phyloP scores from a whole-genome alignment of 345 rosid species.

The Lepidium africanum region DNA sequence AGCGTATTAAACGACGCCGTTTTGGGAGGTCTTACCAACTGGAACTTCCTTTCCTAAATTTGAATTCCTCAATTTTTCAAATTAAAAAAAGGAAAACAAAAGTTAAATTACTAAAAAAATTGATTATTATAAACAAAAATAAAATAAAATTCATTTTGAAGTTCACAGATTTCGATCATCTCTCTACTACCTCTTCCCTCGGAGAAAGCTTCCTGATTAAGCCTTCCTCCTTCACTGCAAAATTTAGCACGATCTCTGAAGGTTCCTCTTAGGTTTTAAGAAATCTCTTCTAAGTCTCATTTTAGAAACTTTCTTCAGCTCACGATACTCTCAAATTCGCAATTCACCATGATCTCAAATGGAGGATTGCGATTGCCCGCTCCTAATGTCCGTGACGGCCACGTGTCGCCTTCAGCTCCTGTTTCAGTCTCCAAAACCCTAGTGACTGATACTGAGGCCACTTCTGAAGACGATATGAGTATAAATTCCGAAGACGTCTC shows the following conservation, averaged over 20 bases:
- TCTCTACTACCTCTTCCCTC: conserved; percentile 6
- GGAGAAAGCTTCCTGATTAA: conserved; percentile 18
- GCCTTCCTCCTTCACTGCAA: conserved; percentile 21
- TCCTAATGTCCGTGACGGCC: conserved; percentile 55
- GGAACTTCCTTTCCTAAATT: conserved; percentile 7
- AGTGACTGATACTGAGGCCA: conserved; percentile 27
- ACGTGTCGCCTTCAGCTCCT: conserved; percentile 42
- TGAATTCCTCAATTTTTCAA: conserved; percentile 19
- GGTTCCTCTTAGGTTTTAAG: not conserved
- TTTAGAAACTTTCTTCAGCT: conserved; percentile 15
- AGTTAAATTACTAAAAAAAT: not conserved
- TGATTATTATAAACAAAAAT: not conserved
- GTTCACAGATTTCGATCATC: conserved; percentile 26
- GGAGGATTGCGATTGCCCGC: conserved; percentile 49
- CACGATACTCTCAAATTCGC: not conserved
- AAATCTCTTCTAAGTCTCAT: not conserved
- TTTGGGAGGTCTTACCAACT: not conserved
- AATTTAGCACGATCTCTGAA: not conserved
- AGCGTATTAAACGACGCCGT: conserved; percentile 4
- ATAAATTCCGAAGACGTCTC: conserved; percentile 63
- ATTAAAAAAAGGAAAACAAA: not conserved
- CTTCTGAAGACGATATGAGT: conserved; percentile 54
- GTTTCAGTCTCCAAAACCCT: conserved; percentile 41
- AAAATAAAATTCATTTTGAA: conserved; percentile 11
- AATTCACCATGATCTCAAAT: conserved; percentile 19